Percentiles rank a stretch among this genome's conserved stretches.
phyloP scores from a whole-genome alignment of 352 stramenopile genomes.

The Pythium insidiosum region DNA sequence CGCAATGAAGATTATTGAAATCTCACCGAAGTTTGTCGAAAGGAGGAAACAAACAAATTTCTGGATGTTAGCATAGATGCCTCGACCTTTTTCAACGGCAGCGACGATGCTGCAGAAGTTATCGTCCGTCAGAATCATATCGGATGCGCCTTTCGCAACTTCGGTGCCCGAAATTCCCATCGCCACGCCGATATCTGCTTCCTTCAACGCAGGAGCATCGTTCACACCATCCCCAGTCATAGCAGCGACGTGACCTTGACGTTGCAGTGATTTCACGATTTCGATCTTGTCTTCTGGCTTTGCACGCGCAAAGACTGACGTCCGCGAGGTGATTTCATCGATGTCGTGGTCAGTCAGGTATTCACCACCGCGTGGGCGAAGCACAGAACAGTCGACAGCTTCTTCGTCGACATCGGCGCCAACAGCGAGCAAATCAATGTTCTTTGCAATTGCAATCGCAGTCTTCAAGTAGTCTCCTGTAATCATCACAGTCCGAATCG shows the following conservation, averaged over 20 bases:
- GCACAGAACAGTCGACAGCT: slow-evolving; percentile 39
- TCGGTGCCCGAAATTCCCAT: slow-evolving; percentile 93
- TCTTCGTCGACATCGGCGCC: slow-evolving; percentile 30
- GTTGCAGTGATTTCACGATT: slow-evolving; percentile 86
- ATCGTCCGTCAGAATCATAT: slow-evolving; percentile 95
- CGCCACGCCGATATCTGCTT: slow-evolving; percentile 85
- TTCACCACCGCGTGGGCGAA: slow-evolving; percentile 15
- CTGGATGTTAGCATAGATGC: slow-evolving; percentile 92
- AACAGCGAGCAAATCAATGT: slow-evolving; percentile 71
- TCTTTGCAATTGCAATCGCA: slow-evolving; percentile 80
- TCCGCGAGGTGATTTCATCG: slow-evolving; percentile 45
- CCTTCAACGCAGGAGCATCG: slow-evolving; percentile 92
- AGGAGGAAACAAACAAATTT: slow-evolving; percentile 95
- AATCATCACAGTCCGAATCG: slow-evolving; percentile 71
- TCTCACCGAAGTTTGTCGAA: slow-evolving; percentile 89
- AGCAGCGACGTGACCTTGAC: slow-evolving; percentile 57
- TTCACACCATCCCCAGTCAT: slow-evolving; percentile 95
- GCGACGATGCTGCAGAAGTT: slow-evolving; percentile 94
- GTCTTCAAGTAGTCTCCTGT: slow-evolving; percentile 91
- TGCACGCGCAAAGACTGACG: slow-evolving; percentile 84
- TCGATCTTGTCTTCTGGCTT: slow-evolving; percentile 34
- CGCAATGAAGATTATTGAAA: slow-evolving; percentile 55
- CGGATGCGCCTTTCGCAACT: slow-evolving; percentile 93
- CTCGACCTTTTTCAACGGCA: slow-evolving; percentile 89
- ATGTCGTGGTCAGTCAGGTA: slow-evolving; percentile 46